Conservation (phyloP, 768 basidiomycete genomes). For the Obba rivulosa region DNA sequence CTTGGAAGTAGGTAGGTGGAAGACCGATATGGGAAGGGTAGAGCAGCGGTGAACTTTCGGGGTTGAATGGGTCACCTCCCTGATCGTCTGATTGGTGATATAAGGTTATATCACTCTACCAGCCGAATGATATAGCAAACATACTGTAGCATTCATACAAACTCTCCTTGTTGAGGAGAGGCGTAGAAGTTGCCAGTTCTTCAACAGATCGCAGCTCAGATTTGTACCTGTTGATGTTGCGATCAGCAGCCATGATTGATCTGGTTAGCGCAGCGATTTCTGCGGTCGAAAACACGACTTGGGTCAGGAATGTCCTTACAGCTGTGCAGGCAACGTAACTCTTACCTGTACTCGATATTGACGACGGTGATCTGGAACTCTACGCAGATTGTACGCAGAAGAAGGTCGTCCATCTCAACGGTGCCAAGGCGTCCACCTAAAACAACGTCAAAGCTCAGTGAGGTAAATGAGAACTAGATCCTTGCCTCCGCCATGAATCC, state of each 20-base stretch:
- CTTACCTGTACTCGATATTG: constrained; percentile 13
- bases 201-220: constrained; percentile 17
- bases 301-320: too few species aligned
- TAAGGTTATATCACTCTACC: too few species aligned
- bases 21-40: constrained; percentile 16
- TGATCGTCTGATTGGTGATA: too few species aligned
- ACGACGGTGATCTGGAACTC: constrained; percentile 15
- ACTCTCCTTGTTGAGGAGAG: constrained; percentile 4
- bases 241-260: too few species aligned
- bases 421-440: constrained; percentile 5
- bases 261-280: too few species aligned
- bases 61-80: constrained; percentile 2
- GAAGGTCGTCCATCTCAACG: constrained; percentile 15
- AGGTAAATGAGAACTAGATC: too few species aligned
- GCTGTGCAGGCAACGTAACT: too few species aligned
- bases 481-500: constrained; percentile 11
- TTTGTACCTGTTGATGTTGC: constrained; percentile 9
- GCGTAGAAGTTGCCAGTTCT: constrained; percentile 16
- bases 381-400: constrained; percentile 12
- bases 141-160: neutral
- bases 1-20: constrained; percentile 20
- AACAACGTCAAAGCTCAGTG: neutral
- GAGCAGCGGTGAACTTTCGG: constrained; percentile 17
- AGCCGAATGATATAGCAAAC: neutral
- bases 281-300: too few species aligned